Base-by-base conservation (phyloP, 192 early-diverging fungal genomes). In the Backusella liffmaniae region DNA sequence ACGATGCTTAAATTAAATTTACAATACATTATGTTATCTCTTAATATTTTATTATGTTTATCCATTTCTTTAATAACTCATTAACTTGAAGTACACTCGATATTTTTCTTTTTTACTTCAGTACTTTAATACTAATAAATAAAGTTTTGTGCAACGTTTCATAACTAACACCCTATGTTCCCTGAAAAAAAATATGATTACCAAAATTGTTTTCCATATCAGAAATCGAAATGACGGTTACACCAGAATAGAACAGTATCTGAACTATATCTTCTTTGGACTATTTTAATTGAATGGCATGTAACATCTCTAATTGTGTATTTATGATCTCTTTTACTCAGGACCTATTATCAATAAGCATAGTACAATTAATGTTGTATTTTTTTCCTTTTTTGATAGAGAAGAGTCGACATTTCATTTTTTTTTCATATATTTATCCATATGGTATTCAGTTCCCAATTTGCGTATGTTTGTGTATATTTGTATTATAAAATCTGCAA, bases 1-100 rank as follows among this genome's bases (percentile, higher is more conserved):
- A 62, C 29, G 56, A 62, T 29, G 56, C 56, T 62, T 62, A 62
- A 62, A 62, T 62, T 29, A 62, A 29, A 62, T 62, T 62, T 62
- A 59, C 21, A 62, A 62, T 62, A 62, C 12, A 62, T 7, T 62
- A 62, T 62, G 56, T 4, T 62, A 62, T 62, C 56, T 21, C 21
- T 62, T 62, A 62, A 62, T 62, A 62, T 29, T 29, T 13, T 29
- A 56, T 56, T 56, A 62, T 62, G 12, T 62, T 62, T 62, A 62
- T 62, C 56, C 26, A 62, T 29, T 29, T 62, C 23, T 62, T 62
- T 62, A 62, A 62, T 62, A 62, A 62, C 56, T 62, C 56, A 26
- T 23, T 62, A 62, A 62, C 56, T 29, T 62, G 56, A 29, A 62
- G 56, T 62, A 29, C 21, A 23, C n/a, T 59, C 23, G 23, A 26